phyloP scores from a whole-genome alignment of 495 filamentous ascomycete genomes.

The Articulospora tetracladia region DNA sequence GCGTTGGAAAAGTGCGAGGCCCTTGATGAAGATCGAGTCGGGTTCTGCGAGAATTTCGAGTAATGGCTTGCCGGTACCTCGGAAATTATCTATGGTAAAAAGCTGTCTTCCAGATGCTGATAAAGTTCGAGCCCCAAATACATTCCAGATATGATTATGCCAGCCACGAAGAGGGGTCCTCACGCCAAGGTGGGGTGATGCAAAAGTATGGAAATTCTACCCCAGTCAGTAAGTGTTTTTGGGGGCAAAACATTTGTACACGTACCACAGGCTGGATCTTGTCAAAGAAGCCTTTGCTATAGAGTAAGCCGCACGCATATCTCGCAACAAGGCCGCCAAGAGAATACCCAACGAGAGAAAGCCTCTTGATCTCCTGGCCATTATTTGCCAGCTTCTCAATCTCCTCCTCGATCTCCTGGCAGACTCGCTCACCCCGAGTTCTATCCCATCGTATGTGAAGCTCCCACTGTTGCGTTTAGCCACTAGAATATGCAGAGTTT shows the following conservation, averaged over 20 bases:
- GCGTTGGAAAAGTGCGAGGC: constrained; percentile 67
- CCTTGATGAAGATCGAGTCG: constrained; percentile 80
- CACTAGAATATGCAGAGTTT: constrained; percentile 62
- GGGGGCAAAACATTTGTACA: background rate
- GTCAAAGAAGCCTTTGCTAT: constrained; percentile 74
- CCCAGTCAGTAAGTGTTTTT: background rate
- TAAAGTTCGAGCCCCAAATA: constrained; percentile 69
- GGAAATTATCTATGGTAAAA: constrained; percentile 82
- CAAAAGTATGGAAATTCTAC: constrained; percentile 91
- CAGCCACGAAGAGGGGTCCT: constrained; percentile 65
- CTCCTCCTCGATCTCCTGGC: constrained; percentile 81
- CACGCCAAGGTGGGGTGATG: constrained; percentile 84
- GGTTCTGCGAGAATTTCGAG: constrained; percentile 80
- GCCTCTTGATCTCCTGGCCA: constrained; percentile 71
- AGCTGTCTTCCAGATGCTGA: constrained; percentile 82
- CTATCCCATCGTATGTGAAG: constrained; percentile 94
- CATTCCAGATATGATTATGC: constrained; percentile 68
- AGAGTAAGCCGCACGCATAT: constrained; percentile 82
- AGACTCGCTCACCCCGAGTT: constrained; percentile 86
- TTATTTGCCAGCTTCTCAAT: constrained; percentile 57
- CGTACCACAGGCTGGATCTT: constrained; percentile 68
- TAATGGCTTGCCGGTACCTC: constrained; percentile 73
- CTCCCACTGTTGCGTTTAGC: constrained; percentile 76
- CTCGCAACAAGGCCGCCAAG: constrained; percentile 83
- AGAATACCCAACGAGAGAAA: constrained; percentile 88